These are phyloP conservation scores for Quercus alba DNA, from an alignment of 306 rosid genomes.

Conservation along the genomic window DNA sequence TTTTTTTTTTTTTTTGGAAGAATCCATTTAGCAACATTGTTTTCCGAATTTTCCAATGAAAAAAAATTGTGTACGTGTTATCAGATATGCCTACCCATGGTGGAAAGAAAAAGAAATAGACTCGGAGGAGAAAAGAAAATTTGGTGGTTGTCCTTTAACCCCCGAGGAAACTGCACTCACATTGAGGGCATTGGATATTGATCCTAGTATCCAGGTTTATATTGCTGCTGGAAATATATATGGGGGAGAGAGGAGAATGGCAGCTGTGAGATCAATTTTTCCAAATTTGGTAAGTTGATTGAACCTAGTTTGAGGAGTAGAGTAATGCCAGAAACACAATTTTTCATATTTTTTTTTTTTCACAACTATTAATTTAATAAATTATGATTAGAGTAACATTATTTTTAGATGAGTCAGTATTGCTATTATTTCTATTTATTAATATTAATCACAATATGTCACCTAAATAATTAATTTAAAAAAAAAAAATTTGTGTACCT, in stretches of 20 bases:
- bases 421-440: too few species aligned
- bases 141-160: constrained; percentile 90
- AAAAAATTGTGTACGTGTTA: background rate
- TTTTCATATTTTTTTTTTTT: too few species aligned
- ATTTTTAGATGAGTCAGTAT: too few species aligned
- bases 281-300: constrained; percentile 67
- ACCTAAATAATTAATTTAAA: too few species aligned
- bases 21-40: background rate
- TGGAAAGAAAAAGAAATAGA: constrained; percentile 88
- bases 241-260: constrained; percentile 74
- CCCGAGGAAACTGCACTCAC: constrained; percentile 82
- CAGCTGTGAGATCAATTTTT: constrained; percentile 46
- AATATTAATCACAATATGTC: too few species aligned
- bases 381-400: too few species aligned
- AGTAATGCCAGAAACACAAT: too few species aligned
- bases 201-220: constrained; percentile 65
- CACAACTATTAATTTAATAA: too few species aligned
- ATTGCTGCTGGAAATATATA: constrained; percentile 95
- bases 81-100: constrained; percentile 79
- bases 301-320: too few species aligned
- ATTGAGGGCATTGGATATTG: constrained; percentile 68
- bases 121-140: constrained; percentile 68
- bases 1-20: background rate
- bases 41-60: constrained; percentile 1
- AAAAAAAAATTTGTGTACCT: too few species aligned